Percentiles rank a stretch among this genome's conserved stretches.
Evolutionary conservation across 257 asterid genomes (phyloP).

Genomic region (Capsicum pubescens): DNA sequence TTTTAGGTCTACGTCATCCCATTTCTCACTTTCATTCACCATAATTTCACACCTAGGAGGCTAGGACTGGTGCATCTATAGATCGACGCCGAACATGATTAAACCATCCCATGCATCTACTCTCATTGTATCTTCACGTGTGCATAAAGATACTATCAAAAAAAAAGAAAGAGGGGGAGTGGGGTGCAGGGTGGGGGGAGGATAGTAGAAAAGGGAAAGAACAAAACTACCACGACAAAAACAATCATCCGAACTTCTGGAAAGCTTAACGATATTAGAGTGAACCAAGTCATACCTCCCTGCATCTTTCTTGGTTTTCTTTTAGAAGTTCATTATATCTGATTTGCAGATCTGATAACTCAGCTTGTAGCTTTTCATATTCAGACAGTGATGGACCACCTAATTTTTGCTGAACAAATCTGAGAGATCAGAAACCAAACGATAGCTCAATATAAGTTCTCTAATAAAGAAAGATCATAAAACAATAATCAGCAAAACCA

Average conservation of each 20-base stretch:
- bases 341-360: slow-evolving; percentile 65
- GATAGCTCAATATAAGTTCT: slow-evolving; percentile 10
- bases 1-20: neutral
- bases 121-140: too few species aligned
- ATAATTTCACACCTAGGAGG: neutral
- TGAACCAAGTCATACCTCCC: slow-evolving; percentile 56
- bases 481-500: neutral
- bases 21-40: neutral
- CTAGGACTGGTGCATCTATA: neutral
- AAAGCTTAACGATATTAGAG: slow-evolving; percentile 8
- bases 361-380: slow-evolving; percentile 82
- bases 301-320: slow-evolving; percentile 70
- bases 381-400: slow-evolving; percentile 87
- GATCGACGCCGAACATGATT: neutral
- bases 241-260: neutral
- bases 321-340: slow-evolving; percentile 67
- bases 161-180: too few species aligned
- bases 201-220: neutral
- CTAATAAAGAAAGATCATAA: neutral
- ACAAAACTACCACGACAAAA: neutral
- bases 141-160: too few species aligned
- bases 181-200: too few species aligned
- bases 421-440: slow-evolving; percentile 38
- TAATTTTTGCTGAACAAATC: slow-evolving; percentile 88
- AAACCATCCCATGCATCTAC: too few species aligned